Base-by-base conservation (phyloP, 2,329 filamentous ascomycete genomes). In the Venturia nashicola region DNA sequence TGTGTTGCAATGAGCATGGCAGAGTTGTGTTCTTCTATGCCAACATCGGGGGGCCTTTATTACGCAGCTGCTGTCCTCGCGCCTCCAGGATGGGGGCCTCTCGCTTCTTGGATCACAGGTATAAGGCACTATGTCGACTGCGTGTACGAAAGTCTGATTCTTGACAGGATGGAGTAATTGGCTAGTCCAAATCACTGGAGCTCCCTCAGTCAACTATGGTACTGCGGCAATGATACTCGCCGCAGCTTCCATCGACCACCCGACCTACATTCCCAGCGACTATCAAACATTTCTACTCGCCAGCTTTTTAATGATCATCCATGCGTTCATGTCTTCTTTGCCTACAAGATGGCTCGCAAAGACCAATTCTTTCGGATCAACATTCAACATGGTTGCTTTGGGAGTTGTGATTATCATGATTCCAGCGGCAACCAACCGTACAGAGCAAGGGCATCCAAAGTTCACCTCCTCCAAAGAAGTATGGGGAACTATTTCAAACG, bases 11-110 rank as follows among this genome's bases (percentile, higher is more conserved):
- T 84, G 74, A 82, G 72, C 34, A 80, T 78, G 79, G 87, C 87
- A 1, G 87, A 90, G 73, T 76, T 90, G 20, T 89, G 87, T 69
- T 87, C 83, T 2, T 85, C 84, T 55, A 89, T 90, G 86, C 87
- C 87, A 4, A 89, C 87, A 0, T 77, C 81, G 68, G 87, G 87
- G 63, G 87, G 87, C 34, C 76, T 91, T 16, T 91, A 91, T 73
- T 91, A 91, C 71, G 87, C 87, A 18, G 77, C 86, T 20, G 87
- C 87, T 4, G 87, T 90, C 0, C 79, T 91, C 7, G 87, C 87
- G 34, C 86, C 86, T 6, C 78, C 80, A 1, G 83, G 83, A 51
- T 88, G 80, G 73, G 86, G 86, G 0, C 86, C 86, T 1, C 80
- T 88, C 62, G 86, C 86, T 16, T 81, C 86, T 14, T 89, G 77